Evolutionary conservation across 331 rosid species (phyloP).

Genomic region (Stylosanthes scabra): DNA sequence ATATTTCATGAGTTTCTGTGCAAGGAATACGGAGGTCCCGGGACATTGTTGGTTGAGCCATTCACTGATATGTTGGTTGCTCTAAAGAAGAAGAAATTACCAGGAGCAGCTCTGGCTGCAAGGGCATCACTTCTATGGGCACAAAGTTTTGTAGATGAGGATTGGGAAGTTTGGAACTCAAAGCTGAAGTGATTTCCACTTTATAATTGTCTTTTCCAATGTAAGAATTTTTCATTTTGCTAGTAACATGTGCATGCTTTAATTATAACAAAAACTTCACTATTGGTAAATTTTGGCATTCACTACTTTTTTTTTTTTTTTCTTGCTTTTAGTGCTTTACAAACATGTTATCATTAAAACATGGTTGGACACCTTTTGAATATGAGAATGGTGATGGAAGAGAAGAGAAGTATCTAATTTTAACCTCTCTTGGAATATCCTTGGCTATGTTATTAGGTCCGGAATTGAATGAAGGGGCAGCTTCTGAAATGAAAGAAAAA

Average conservation of each 20-base stretch:
- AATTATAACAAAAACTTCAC: conserved; percentile 29
- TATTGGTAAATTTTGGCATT: conserved; percentile 35
- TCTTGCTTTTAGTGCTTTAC: conserved; percentile 64
- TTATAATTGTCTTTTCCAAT: conserved; percentile 17
- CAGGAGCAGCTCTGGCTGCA: conserved; percentile 80
- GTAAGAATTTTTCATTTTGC: conserved; percentile 37
- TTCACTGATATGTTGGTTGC: conserved; percentile 81
- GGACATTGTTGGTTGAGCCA: conserved; percentile 82
- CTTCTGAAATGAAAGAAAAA: conserved; percentile 50
- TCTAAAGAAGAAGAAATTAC: conserved; percentile 65
- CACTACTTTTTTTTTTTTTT: conserved; percentile 19
- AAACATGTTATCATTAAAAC: conserved; percentile 46
- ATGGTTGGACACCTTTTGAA: conserved; percentile 39
- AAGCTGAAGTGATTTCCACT: conserved; percentile 42
- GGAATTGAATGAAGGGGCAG: conserved; percentile 38
- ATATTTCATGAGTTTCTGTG: conserved; percentile 62
- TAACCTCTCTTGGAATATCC: conserved; percentile 42
- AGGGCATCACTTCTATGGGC: conserved; percentile 77
- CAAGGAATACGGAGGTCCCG: conserved; percentile 79
- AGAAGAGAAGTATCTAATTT: conserved; percentile 37
- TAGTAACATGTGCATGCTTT: conserved; percentile 26
- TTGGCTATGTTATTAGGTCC: conserved; percentile 30
- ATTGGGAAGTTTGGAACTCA: conserved; percentile 72
- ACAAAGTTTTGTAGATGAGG: conserved; percentile 67
- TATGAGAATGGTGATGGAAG: conserved; percentile 45